Conservation (phyloP, 78 protist species). For the Dictyostelium intermedium region DNA sequence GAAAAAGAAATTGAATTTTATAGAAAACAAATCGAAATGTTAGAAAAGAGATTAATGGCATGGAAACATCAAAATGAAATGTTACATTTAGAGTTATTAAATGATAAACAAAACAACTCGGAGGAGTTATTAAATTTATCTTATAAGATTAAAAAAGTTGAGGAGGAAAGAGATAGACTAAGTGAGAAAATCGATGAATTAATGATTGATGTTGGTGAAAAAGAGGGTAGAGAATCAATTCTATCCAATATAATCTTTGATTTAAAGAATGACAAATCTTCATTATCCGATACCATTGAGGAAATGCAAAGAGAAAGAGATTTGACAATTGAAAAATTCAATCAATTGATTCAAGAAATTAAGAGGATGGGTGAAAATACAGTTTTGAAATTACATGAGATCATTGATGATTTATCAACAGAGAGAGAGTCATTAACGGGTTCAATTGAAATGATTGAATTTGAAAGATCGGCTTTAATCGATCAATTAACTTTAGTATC, state of each 20-base stretch:
- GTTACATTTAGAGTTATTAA: slow-evolving; percentile 51
- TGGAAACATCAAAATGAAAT: slow-evolving; percentile 77
- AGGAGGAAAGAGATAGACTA: slow-evolving; percentile 37
- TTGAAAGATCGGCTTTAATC: not conserved
- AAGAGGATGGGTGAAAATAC: slow-evolving; percentile 28
- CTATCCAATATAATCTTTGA: not conserved
- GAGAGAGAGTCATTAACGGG: slow-evolving; percentile 20
- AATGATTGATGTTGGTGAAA: slow-evolving; percentile 2
- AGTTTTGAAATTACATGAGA: not conserved
- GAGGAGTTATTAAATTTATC: slow-evolving; percentile 23
- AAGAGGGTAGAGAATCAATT: slow-evolving; percentile 18
- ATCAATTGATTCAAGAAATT: slow-evolving; percentile 11
- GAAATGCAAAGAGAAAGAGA: slow-evolving; percentile 39
- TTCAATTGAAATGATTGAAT: not conserved
- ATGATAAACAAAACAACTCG: slow-evolving; percentile 43
- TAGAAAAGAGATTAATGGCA: slow-evolving; percentile 39
- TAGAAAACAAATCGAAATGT: slow-evolving; percentile 21
- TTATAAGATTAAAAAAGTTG: slow-evolving; percentile 26
- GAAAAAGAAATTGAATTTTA: slow-evolving; percentile 51
- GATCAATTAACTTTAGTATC: not conserved
- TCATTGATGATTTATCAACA: slow-evolving; percentile 3
- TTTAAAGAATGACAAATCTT: slow-evolving; percentile 11
- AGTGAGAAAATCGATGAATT: slow-evolving; percentile 14
- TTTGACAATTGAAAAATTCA: not conserved
- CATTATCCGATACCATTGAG: not conserved